A percentile compares a stretch with the other conserved stretches of the same genome.
Conservation (phyloP, 1,284 basidiomycete genomes). For the Rhodotorula sp. region DNA sequence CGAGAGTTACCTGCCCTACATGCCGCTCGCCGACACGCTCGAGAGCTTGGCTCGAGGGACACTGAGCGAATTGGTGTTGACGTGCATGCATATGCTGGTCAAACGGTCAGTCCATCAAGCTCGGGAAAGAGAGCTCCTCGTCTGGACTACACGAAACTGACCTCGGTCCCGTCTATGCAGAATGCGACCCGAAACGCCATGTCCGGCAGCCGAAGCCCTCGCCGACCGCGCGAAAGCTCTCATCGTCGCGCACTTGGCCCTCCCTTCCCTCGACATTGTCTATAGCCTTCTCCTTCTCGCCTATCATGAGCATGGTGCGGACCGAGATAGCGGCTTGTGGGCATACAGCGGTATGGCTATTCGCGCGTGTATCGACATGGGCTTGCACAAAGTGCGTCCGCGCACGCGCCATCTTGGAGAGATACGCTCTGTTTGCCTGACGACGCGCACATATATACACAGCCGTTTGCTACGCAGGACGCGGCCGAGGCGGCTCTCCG, state of each 20-base stretch:
- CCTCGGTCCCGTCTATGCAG: not conserved
- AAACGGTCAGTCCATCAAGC: not conserved
- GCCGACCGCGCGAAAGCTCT: conserved; percentile 28
- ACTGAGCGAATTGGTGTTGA: conserved; percentile 7
- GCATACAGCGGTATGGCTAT: conserved; percentile 28
- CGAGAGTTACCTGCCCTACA: conserved; percentile 15
- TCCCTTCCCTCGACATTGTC: conserved; percentile 24
- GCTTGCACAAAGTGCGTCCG: conserved; percentile 24
- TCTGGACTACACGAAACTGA: not conserved
- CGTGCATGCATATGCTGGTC: conserved; percentile 13
- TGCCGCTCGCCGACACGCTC: conserved; percentile 11
- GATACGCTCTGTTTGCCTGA: not conserved
- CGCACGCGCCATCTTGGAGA: too few species aligned
- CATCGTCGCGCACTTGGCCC: conserved; percentile 26
- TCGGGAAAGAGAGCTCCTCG: not conserved
- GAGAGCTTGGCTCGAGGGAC: not conserved
- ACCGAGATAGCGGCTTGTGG: conserved; percentile 28
- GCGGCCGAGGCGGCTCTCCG: conserved; percentile 8
- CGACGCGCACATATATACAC: not conserved
- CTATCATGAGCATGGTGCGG: conserved; percentile 25
- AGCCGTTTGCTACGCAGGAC: conserved; percentile 12
- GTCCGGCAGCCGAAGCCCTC: conserved; percentile 15
- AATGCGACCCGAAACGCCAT: not conserved
- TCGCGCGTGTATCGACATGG: conserved; percentile 21
- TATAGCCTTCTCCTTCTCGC: conserved; percentile 24